Evolutionary conservation across 768 basidiomycete genomes (phyloP), one percentile per base, ranked within the genome.

Genomic region (Leccinum uliginosum): DNA sequence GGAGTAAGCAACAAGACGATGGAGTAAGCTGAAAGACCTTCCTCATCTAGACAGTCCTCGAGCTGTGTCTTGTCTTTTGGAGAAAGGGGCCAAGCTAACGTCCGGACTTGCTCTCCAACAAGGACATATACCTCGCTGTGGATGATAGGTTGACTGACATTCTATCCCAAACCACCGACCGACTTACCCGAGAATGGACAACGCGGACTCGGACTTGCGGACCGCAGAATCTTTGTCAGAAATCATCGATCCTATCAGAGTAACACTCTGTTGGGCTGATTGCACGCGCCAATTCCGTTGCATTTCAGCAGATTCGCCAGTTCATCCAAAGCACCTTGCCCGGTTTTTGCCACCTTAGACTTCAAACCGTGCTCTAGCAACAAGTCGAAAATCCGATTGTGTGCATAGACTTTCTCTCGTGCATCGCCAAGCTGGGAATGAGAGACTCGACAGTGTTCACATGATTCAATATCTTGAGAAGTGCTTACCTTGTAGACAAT

Each of bases 11-110:
- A n/a, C n/a, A n/a, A n/a, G n/a, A n/a, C n/a, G n/a, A n/a, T n/a
- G n/a, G n/a, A n/a, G n/a, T n/a, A n/a, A n/a, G n/a, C n/a, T n/a
- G n/a, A n/a, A n/a, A n/a, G n/a, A n/a, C n/a, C n/a, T n/a, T n/a
- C n/a, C n/a, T n/a, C n/a, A n/a, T n/a, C n/a, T 27, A 97, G 74
- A 8, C 92, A 83, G 66, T 95, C 94, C 70, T 96, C 93, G 29
- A 97, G 80, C 65, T 94, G 91, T 9, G 92, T 93, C 66, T 90
- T 93, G 66, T 95, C 93, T 70, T 96, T 96, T 4, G 89, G 76
- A 46, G 87, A 81, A 27, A 97, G 75, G 9, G 78, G 63, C 1
- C 91, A 91, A 45, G 93, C 89, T 11, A 87, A 72, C 11, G 80
- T 74, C 91, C 90, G 95, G 12, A 94, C 83, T 63, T 85, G 87